Evolutionary conservation across 768 basidiomycete genomes (phyloP), one percentile per base, ranked within the genome.

Genomic region (Krasilnikovozyma curviuscula): DNA sequence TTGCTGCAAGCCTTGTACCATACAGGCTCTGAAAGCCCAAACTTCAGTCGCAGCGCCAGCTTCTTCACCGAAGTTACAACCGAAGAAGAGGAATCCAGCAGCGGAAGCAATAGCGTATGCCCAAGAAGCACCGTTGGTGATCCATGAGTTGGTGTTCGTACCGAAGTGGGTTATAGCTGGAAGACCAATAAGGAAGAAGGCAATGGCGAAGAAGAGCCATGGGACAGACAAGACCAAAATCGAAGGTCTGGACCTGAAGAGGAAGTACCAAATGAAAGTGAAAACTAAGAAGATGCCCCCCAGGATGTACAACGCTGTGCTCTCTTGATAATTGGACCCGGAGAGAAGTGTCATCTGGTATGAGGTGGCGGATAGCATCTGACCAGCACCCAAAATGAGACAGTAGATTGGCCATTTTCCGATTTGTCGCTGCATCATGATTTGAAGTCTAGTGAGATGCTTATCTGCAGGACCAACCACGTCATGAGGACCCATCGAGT

Each of bases 1-100:
- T 65, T 91, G 88, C 56, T 93, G 88, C 9, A 85, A 81, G 33
- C 88, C 88, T 66, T 93, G 88, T 0, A 93, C 88, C 53, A 89
- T 68, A 62, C 85, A 89, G 12, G 88, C 88, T 28, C 88, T 75
- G 50, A 86, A 61, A 27, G 79, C 81, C 88, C 88, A 93, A 14
- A 89, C 77, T 64, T 93, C 88, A 7, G 88, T 89, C 1, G 88
- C 84, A 46, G 88, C 85, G 58, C 88, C 86, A 76, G 86, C 88
- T 71, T 91, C 88, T 68, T 93, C 88, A 63, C 88, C 88, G 62
- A 93, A 93, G 65, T 93, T 93, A 53, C 89, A 72, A 59, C 86
- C 88, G 59, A 93, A 93, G 73, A 85, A 89, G 41, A 77, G 67
- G 71, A 91, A 93, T 10, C 83, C 79, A 27, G 83, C 88, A 12